These are phyloP conservation scores for Linum trigynum DNA, from an alignment of 345 rosid species.

Conservation along the genomic window DNA sequence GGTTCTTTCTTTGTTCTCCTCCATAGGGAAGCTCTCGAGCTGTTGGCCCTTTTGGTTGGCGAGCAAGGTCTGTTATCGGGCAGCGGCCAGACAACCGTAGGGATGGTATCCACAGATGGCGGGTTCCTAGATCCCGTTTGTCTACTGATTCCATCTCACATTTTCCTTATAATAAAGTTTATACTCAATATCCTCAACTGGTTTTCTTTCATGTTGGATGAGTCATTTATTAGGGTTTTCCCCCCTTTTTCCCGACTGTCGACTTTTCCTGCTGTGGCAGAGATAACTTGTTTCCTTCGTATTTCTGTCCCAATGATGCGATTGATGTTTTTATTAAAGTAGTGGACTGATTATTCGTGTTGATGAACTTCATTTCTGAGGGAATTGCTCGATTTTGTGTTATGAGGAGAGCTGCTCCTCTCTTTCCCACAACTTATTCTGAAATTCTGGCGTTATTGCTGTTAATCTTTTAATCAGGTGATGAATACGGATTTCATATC, in stretches of 20 bases:
- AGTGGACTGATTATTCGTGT: background rate
- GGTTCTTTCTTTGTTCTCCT: slow-evolving; percentile 5
- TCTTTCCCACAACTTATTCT: background rate
- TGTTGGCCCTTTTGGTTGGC: background rate
- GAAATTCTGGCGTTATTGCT: background rate
- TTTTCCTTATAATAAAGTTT: background rate
- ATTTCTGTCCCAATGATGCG: background rate
- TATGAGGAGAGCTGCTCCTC: background rate
- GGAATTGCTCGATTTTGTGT: background rate
- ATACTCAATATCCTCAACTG: background rate
- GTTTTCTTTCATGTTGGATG: too few relatives aligned
- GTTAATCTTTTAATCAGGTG: background rate
- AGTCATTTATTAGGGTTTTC: too few relatives aligned
- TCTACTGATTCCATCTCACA: slow-evolving; percentile 56
- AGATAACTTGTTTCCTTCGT: too few relatives aligned
- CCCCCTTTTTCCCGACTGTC: too few relatives aligned
- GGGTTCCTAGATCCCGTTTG: slow-evolving; percentile 25
- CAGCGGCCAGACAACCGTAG: slow-evolving; percentile 70
- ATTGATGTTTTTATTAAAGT: background rate
- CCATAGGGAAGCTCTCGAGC: background rate
- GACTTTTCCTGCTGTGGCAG: too few relatives aligned
- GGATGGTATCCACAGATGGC: slow-evolving; percentile 49
- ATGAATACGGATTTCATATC: background rate
- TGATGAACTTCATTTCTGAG: background rate
- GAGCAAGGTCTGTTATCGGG: slow-evolving; percentile 14